Base-by-base conservation (phyloP, 176 grass and related monocot species). In the Saccharum officinarum region DNA sequence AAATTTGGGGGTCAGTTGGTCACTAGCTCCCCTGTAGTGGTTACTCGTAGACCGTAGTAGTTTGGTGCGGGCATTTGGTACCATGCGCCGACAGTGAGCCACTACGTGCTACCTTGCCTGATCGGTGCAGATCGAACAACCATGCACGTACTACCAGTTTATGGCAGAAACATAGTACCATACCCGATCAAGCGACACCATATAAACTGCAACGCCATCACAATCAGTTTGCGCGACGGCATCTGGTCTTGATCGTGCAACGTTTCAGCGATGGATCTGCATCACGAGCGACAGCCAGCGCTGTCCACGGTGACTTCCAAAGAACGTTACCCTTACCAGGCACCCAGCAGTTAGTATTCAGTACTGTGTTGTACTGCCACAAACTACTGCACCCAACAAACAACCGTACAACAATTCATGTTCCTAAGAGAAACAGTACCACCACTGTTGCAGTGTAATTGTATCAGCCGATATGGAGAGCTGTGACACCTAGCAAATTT, bases 351-450 rank as follows among this genome's bases (percentile, higher is more conserved):
- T 68, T 15, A 15, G 72, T 77, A 41, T 8, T 18, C 31, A 14
- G 28, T 54, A 20, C 4, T 18, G 7, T 22, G 3, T 8, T 52
- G 42, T 76, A 66, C 60, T 75, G 20, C 20, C 20, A 37, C 14
- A 59, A 71, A 37, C 41, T 18, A 72, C 67, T 63, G 65, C 66
- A 38, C 18, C 40, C 76, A 86, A 79, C 84, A 6, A 78, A 69
- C 69, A 37, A 65, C 82, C 82, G 71, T 84, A 84, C 82, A 13
- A 2, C 4, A 65, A 49, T 65, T 83, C 70, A 75, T 68, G 47
- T 50, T 50, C 47, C 3, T 50, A 15, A 80, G 59, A 73, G n/a
- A 70, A 60, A 75, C 17, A 30, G 82, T 38, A 18, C 71, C 44
- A 12, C 17, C 72, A 52, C n/a, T 40, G 26, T 20, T 22, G 45